Evolutionary conservation across 805 yeast species (phyloP).

Genomic region (Ogataea ganodermae): DNA sequence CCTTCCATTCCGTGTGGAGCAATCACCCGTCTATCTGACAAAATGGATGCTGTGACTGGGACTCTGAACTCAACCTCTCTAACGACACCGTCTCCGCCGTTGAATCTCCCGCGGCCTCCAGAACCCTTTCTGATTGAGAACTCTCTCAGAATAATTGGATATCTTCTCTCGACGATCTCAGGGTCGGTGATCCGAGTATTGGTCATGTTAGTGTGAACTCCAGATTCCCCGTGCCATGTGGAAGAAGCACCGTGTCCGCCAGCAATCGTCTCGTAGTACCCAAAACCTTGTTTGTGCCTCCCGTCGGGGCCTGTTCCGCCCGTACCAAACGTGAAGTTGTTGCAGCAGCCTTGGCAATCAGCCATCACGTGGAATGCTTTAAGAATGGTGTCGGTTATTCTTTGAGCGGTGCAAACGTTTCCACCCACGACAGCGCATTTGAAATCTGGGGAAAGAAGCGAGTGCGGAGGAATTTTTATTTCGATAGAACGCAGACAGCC

Average conservation of each 20-base stretch:
- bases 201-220: slow-evolving; percentile 94
- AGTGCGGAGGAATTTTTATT: slow-evolving; percentile 61
- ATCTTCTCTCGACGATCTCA: slow-evolving; percentile 84
- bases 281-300: slow-evolving; percentile 65
- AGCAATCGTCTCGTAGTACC: slow-evolving; percentile 92
- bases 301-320: slow-evolving; percentile 60
- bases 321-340: slow-evolving; percentile 89
- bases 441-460: slow-evolving; percentile 70
- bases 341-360: slow-evolving; percentile 95
- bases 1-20: slow-evolving; percentile 89
- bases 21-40: slow-evolving; percentile 80
- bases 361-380: slow-evolving; percentile 89
- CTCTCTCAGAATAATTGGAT: slow-evolving; percentile 77
- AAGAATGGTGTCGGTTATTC: slow-evolving; percentile 86
- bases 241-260: slow-evolving; percentile 93
- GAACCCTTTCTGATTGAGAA: slow-evolving; percentile 70
- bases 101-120: slow-evolving; percentile 75
- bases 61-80: slow-evolving; percentile 81
- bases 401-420: slow-evolving; percentile 91
- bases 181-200: slow-evolving; percentile 92
- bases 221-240: slow-evolving; percentile 82
- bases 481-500: slow-evolving; percentile 85
- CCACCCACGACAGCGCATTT: slow-evolving; percentile 96
- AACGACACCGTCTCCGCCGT: slow-evolving; percentile 85
- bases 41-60: slow-evolving; percentile 73